Conservation (phyloP, 495 filamentous ascomycete species). For the Pyrenula aspistea region DNA sequence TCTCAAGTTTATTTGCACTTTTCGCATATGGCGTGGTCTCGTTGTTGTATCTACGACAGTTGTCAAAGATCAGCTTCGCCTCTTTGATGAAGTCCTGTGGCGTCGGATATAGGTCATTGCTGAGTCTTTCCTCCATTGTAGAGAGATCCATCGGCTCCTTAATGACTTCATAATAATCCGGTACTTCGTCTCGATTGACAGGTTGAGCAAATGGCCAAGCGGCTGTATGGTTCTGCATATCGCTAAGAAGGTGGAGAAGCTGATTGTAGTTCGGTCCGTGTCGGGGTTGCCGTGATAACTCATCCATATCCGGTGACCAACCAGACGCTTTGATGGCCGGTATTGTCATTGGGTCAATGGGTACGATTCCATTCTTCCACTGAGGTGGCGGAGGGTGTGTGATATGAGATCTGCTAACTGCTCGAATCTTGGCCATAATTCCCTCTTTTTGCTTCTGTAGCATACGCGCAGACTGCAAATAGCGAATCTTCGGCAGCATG, state of each 20-base stretch:
- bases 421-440: conserved; percentile 86
- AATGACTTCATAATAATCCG: conserved; percentile 97
- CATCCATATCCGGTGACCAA: conserved; percentile 97
- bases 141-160: conserved; percentile 94
- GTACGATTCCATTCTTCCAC: conserved; percentile 58
- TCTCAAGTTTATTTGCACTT: conserved; percentile 89
- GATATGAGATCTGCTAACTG: conserved; percentile 78
- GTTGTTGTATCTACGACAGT: conserved; percentile 92
- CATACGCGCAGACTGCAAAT: conserved; percentile 90
- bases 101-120: conserved; percentile 81
- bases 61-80: conserved; percentile 84
- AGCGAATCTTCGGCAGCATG: conserved; percentile 91
- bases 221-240: conserved; percentile 83
- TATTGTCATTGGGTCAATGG: conserved; percentile 72
- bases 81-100: conserved; percentile 92
- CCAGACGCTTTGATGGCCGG: conserved; percentile 78
- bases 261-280: conserved; percentile 95
- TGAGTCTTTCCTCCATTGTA: conserved; percentile 93
- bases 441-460: conserved; percentile 93
- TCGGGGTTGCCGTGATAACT: conserved; percentile 88
- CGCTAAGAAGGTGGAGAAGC: conserved; percentile 82
- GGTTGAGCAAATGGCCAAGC: conserved; percentile 93
- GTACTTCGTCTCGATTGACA: conserved; percentile 88
- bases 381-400: conserved; percentile 75
- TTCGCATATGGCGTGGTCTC: conserved; percentile 93